Conservation (phyloP, 495 filamentous ascomycete species). For the Cercophora scortea region DNA sequence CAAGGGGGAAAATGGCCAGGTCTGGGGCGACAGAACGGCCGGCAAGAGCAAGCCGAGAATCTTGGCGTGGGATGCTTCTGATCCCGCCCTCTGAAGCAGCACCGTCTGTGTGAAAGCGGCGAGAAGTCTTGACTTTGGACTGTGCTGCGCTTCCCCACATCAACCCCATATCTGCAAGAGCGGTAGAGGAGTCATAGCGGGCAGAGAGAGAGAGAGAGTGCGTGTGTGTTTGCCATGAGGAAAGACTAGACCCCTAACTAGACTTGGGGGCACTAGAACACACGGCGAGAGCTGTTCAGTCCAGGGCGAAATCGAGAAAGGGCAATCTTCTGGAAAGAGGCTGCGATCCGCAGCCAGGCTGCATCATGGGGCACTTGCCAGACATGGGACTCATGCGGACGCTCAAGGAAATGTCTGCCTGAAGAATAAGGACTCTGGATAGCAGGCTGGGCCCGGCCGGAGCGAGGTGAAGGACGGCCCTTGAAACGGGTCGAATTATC, state of each 20-base stretch:
- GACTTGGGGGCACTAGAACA: no score
- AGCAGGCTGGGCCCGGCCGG: neutral
- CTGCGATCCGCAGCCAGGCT: neutral
- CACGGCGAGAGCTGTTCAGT: neutral
- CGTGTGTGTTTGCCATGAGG: neutral
- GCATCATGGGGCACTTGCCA: constrained; percentile 2
- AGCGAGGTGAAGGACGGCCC: constrained; percentile 3
- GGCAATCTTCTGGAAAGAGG: constrained; percentile 21
- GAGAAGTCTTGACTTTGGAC: neutral
- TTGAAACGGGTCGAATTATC: constrained; percentile 18
- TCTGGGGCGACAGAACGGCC: constrained; percentile 1
- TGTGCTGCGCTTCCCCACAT: constrained; percentile 9
- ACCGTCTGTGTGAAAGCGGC: constrained; percentile 5
- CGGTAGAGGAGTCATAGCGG: constrained; percentile 17
- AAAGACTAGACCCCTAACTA: neutral
- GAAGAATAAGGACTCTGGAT: neutral
- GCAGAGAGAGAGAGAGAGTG: constrained; percentile 13
- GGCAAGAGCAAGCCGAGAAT: neutral
- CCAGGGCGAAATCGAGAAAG: neutral
- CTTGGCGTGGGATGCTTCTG: constrained; percentile 1
- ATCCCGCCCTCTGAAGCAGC: constrained; percentile 2
- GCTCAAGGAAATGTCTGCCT: neutral
- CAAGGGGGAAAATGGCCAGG: neutral
- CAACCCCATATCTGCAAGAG: constrained; percentile 7
- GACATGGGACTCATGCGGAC: constrained; percentile 10